phyloP scores from a whole-genome alignment of 176 grass and related monocot genomes.

The Lolium rigidum region DNA sequence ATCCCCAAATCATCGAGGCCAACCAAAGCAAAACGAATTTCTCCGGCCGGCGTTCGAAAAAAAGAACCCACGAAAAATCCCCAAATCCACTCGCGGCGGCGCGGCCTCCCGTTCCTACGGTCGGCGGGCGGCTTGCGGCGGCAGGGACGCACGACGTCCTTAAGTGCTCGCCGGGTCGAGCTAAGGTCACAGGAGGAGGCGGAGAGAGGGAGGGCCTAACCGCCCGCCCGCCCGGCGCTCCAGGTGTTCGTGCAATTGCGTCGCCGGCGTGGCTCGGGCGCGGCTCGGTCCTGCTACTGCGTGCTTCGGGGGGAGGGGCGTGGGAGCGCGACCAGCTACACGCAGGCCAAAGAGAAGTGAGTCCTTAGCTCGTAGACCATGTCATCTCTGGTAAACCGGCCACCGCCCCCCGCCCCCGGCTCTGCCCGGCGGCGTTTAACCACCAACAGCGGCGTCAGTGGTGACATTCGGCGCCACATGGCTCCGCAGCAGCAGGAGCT shows the following conservation, averaged over 20 bases:
- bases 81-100: too few species aligned
- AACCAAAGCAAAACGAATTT: too few species aligned
- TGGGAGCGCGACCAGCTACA: background rate
- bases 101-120: too few species aligned
- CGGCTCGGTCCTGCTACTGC: background rate
- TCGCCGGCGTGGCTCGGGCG: background rate
- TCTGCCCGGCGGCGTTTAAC: background rate
- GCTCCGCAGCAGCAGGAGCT: background rate
- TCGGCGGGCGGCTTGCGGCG: too few species aligned
- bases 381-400: slow-evolving; percentile 5
- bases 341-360: background rate
- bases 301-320: too few species aligned
- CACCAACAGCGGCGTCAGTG: background rate
- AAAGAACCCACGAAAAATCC: too few species aligned
- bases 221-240: background rate
- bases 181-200: too few species aligned
- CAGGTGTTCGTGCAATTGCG: slow-evolving; percentile 7
- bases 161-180: too few species aligned
- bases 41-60: too few species aligned
- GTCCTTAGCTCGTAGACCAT: background rate
- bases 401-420: slow-evolving; percentile 20
- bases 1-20: too few species aligned
- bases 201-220: too few species aligned
- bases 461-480: background rate
- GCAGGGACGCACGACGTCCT: too few species aligned